phyloP scores from a whole-genome alignment of 2,329 filamentous ascomycete species.

The Aspergillus nomiae region DNA sequence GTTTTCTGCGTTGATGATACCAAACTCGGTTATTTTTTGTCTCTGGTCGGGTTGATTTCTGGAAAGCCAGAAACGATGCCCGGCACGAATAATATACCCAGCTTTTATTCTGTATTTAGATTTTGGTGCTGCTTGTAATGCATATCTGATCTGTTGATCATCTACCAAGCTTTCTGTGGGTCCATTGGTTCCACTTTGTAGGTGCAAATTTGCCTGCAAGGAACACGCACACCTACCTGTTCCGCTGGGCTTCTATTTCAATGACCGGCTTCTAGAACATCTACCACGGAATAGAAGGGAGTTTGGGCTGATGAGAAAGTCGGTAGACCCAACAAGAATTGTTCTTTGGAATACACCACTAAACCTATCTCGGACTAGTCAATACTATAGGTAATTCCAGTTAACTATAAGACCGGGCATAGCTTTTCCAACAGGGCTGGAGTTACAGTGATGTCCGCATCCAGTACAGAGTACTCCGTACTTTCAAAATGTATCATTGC shows the following conservation, averaged over 20 bases:
- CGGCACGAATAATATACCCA: conserved; percentile 1
- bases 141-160: background rate
- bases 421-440: background rate
- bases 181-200: background rate
- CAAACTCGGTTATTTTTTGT: background rate
- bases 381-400: background rate
- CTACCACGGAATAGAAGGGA: background rate
- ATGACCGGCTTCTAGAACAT: background rate
- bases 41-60: background rate
- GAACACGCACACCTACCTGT: background rate
- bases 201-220: background rate
- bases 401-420: background rate
- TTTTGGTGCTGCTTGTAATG: background rate
- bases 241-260: background rate
- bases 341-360: background rate
- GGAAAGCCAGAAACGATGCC: background rate
- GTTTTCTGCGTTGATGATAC: background rate
- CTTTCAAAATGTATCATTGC: background rate
- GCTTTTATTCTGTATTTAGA: background rate
- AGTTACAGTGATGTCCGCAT: background rate
- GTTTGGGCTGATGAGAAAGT: background rate
- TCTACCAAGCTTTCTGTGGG: too few relatives aligned
- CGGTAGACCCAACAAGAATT: background rate
- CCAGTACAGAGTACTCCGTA: background rate
- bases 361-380: background rate